Conservation (phyloP, 345 rosid genomes). For the Eucalyptus decipiens region DNA sequence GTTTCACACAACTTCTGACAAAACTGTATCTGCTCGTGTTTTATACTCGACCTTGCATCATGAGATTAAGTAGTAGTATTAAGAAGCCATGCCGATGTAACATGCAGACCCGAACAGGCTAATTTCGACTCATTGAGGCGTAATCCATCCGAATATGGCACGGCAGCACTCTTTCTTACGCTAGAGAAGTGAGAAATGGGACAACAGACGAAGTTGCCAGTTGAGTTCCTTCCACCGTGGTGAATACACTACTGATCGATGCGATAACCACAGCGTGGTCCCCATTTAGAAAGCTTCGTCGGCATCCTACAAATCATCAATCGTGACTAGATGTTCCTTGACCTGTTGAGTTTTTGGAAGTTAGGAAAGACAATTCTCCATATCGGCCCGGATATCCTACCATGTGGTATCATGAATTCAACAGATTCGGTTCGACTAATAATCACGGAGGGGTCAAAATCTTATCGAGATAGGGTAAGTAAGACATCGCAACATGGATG, state of each 20-base stretch:
- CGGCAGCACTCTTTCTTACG: neutral
- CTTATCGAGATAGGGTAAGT: neutral
- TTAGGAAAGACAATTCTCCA: neutral
- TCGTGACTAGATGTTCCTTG: neutral
- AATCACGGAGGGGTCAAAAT: neutral
- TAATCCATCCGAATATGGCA: neutral
- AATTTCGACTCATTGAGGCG: neutral
- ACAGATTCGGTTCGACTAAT: neutral
- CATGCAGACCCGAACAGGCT: neutral
- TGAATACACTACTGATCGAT: slow-evolving; percentile 10
- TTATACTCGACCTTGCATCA: slow-evolving; percentile 28
- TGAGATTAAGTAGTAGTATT: neutral
- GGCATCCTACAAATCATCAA: neutral
- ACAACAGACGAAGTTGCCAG: neutral
- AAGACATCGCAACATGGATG: neutral
- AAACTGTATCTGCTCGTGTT: slow-evolving; percentile 9
- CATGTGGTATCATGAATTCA: neutral
- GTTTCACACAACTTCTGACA: slow-evolving; percentile 6
- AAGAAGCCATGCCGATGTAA: neutral
- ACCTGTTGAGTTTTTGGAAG: neutral
- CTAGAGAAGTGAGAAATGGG: neutral
- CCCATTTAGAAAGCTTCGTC: slow-evolving; percentile 24
- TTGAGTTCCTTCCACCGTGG: neutral
- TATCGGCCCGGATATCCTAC: neutral
- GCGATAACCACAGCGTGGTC: slow-evolving; percentile 19